phyloP scores from a whole-genome alignment of 495 filamentous ascomycete species.

The Aspergillus affinis region DNA sequence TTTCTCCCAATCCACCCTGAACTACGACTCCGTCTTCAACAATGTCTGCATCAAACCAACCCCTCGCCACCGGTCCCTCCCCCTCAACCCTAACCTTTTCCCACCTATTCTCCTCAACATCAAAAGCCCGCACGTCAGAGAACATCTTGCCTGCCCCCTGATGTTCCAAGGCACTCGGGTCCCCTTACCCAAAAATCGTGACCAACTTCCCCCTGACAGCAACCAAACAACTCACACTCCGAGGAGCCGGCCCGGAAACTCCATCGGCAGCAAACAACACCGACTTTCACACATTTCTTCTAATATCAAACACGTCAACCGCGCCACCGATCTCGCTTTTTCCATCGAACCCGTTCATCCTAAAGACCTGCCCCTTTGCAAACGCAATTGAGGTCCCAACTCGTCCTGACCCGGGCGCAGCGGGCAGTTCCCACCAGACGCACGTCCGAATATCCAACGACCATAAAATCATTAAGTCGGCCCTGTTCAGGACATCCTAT shows the following conservation, averaged over 20 bases:
- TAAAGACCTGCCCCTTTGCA: conserved; percentile 56
- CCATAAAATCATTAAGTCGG: conserved; percentile 67
- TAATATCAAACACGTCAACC: conserved; percentile 55
- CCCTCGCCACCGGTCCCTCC: conserved; percentile 37
- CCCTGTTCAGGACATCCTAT: conserved; percentile 64
- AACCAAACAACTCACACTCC: conserved; percentile 50
- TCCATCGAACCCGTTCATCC: conserved; percentile 75
- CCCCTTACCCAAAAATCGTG: conserved; percentile 66
- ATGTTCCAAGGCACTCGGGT: conserved; percentile 61
- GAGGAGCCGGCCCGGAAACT: conserved; percentile 24
- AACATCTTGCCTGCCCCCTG: conserved; percentile 67
- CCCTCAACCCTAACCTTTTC: conserved; percentile 49
- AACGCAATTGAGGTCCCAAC: conserved; percentile 65
- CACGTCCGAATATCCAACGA: conserved; percentile 59
- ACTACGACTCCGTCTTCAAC: background rate
- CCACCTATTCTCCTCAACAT: conserved; percentile 55
- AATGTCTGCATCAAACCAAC: conserved; percentile 48
- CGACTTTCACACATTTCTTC: conserved; percentile 43
- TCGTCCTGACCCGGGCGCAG: conserved; percentile 59
- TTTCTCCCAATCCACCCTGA: too few relatives aligned
- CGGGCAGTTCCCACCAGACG: conserved; percentile 60
- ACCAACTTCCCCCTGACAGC: conserved; percentile 58
- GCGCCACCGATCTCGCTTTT: conserved; percentile 60
- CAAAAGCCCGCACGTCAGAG: conserved; percentile 73
- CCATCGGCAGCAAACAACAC: conserved; percentile 48